A percentile compares a stretch with the other conserved stretches of the same genome.
Evolutionary conservation across 805 yeast genomes (phyloP).

Genomic region (Saccharomycopsis vini): DNA sequence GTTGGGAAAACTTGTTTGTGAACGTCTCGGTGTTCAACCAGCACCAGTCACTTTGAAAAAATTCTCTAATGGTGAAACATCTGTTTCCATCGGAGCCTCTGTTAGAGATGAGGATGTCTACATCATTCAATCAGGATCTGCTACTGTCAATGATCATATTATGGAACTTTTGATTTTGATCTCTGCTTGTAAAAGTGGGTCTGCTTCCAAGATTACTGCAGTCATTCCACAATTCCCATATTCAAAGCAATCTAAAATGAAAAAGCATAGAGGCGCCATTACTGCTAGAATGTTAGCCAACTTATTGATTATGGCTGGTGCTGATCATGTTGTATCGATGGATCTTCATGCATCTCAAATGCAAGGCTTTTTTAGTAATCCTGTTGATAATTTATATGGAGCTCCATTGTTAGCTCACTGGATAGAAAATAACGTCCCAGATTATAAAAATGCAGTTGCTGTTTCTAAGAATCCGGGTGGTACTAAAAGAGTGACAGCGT

Average conservation of each 20-base stretch:
- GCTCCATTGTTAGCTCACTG: constrained; percentile 95
- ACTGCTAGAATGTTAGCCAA: constrained; percentile 98
- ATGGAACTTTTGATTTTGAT: constrained; percentile 93
- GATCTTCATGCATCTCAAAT: constrained; percentile 93
- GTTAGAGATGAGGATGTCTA: constrained; percentile 97
- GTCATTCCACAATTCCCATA: constrained; percentile 97
- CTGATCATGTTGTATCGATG: constrained; percentile 97
- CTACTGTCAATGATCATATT: constrained; percentile 82
- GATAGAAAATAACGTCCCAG: constrained; percentile 84
- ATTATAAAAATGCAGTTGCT: constrained; percentile 83
- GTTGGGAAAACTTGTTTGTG: constrained; percentile 83
- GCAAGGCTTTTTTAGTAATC: constrained; percentile 98
- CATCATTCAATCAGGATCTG: constrained; percentile 84
- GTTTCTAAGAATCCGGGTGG: constrained; percentile 99
- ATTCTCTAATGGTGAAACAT: constrained; percentile 96
- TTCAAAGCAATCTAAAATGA: constrained; percentile 96
- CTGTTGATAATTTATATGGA: constrained; percentile 93
- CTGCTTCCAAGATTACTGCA: constrained; percentile 93
- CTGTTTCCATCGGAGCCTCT: constrained; percentile 89
- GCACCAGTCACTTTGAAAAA: constrained; percentile 88
- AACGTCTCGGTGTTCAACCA: constrained; percentile 81
- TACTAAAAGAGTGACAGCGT: constrained; percentile 92
- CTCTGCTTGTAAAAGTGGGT: constrained; percentile 94
- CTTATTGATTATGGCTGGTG: constrained; percentile 93
- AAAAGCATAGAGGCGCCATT: constrained; percentile 96